Conservation (phyloP, 768 basidiomycete genomes). For the Amanita rubescens region DNA sequence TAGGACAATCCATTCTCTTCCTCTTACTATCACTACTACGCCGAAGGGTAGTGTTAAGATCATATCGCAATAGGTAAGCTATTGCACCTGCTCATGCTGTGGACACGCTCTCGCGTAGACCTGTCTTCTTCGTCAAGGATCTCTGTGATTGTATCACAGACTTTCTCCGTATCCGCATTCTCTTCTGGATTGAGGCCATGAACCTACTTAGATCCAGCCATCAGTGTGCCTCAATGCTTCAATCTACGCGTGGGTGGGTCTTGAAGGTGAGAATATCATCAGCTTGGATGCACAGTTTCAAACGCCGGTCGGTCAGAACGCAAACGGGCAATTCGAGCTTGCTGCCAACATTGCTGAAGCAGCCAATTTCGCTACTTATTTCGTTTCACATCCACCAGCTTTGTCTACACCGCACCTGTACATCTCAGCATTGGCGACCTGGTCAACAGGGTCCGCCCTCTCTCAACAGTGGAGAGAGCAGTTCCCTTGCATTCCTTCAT, state of each 20-base stretch:
- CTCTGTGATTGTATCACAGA: constrained; percentile 2
- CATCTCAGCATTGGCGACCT: constrained; percentile 14
- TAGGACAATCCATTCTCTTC: too few species aligned
- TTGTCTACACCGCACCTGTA: constrained; percentile 15
- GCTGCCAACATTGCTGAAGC: constrained; percentile 10
- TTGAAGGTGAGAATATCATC: not conserved
- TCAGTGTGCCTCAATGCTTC: constrained; percentile 15
- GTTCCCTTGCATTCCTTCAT: constrained; percentile 9
- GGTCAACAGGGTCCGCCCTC: not conserved
- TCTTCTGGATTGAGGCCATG: constrained; percentile 24
- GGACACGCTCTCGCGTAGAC: too few species aligned
- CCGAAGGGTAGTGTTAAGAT: too few species aligned
- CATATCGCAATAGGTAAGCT: too few species aligned
- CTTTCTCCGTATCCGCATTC: constrained; percentile 12
- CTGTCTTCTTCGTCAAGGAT: too few species aligned
- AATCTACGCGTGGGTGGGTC: constrained; percentile 7
- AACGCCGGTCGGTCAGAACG: not conserved
- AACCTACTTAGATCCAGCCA: constrained; percentile 14
- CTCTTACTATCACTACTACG: too few species aligned
- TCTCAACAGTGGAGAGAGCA: constrained; percentile 8
- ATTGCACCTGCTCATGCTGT: too few species aligned
- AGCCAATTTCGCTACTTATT: constrained; percentile 14
- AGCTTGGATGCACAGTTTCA: not conserved
- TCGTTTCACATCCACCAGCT: constrained; percentile 10
- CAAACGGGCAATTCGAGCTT: not conserved